These are phyloP conservation scores for Trichoderma afroharzianum DNA, from an alignment of 2,329 filamentous ascomycete genomes.

Conservation along the genomic window DNA sequence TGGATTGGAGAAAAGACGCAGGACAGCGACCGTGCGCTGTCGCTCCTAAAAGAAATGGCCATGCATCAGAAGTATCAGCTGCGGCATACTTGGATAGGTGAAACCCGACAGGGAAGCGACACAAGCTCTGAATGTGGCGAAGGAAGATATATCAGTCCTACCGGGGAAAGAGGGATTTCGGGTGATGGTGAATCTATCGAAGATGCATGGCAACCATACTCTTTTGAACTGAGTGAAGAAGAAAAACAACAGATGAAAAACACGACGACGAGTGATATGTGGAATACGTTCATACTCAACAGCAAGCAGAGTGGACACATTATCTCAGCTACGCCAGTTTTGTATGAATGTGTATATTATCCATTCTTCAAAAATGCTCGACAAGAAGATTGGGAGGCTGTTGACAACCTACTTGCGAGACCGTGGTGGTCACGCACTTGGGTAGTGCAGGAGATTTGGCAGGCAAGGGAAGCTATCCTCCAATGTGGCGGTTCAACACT, in stretches of 20 bases:
- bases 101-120: no score
- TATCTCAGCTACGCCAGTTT: neutral
- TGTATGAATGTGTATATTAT: neutral
- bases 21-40: no score
- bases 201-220: neutral
- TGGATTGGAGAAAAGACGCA: no score
- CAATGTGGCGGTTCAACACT: neutral
- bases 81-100: no score
- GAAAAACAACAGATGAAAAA: neutral
- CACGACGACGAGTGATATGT: neutral
- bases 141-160: neutral
- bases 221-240: neutral
- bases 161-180: neutral
- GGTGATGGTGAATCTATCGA: neutral
- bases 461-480: neutral
- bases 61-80: no score
- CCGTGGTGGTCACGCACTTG: neutral
- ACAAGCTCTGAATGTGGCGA: neutral
- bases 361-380: neutral
- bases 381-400: neutral
- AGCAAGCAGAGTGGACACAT: neutral
- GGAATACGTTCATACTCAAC: neutral
- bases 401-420: neutral
- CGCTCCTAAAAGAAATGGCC: no score
- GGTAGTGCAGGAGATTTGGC: neutral